Evolutionary conservation across 208 protist genomes (phyloP).

Genomic region (Trichomonas vaginalis): DNA sequence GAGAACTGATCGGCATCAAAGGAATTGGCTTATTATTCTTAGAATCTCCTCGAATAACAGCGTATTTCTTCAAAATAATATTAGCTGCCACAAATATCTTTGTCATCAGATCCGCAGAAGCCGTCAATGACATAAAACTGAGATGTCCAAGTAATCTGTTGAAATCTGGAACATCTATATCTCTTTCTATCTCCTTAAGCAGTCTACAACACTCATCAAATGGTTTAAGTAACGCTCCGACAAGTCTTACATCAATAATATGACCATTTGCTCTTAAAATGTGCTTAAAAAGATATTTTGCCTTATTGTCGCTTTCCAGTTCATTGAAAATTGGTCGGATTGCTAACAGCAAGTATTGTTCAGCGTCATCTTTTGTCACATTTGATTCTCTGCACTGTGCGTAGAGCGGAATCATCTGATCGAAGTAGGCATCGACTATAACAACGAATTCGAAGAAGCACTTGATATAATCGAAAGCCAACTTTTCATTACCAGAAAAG

Average conservation of each 20-base stretch:
- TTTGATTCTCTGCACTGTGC: neutral
- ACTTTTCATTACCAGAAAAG: neutral
- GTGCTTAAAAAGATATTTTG: neutral
- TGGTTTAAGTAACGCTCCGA: neutral
- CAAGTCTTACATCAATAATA: neutral
- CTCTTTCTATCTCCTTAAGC: neutral
- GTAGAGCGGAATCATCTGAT: neutral
- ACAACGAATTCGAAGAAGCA: neutral
- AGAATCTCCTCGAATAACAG: neutral
- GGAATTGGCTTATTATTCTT: neutral
- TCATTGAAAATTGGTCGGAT: neutral
- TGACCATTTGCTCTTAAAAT: neutral
- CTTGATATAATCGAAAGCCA: neutral
- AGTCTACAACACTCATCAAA: too few relatives aligned
- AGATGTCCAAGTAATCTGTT: neutral
- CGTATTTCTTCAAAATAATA: neutral
- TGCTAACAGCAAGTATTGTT: neutral
- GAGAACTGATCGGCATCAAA: neutral
- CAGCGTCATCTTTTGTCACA: neutral
- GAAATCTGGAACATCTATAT: neutral
- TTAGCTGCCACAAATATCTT: neutral
- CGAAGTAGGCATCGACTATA: neutral
- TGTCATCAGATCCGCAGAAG: neutral
- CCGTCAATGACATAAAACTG: neutral
- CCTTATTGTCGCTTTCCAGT: neutral